Evolutionary conservation across 2,329 filamentous ascomycete species (phyloP).

Genomic region (Dryadomyces quercus-mongolicae): DNA sequence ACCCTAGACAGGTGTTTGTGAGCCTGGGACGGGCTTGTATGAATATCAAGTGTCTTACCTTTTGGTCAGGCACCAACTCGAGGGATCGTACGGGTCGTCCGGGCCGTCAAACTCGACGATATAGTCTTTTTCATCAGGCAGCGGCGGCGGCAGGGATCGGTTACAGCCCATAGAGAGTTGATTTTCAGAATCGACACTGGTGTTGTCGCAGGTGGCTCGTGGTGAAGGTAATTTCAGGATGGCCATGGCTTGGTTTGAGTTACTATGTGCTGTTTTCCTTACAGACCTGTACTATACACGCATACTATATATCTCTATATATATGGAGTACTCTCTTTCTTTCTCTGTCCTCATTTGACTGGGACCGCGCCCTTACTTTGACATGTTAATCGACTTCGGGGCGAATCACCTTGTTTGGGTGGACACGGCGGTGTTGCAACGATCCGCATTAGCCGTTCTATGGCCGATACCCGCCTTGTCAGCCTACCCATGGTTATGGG

Average conservation of each 20-base stretch:
- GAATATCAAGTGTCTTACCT: conserved; percentile 21
- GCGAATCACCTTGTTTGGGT: too few relatives aligned
- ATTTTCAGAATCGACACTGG: neutral
- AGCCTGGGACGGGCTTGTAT: neutral
- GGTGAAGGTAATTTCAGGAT: neutral
- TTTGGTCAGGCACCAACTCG: conserved; percentile 34
- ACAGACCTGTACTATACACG: neutral
- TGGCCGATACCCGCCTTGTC: too few relatives aligned
- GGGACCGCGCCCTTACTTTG: too few relatives aligned
- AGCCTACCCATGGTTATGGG: too few relatives aligned
- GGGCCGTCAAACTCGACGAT: conserved; percentile 43
- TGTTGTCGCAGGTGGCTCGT: neutral
- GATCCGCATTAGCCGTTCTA: too few relatives aligned
- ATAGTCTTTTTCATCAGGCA: conserved; percentile 36
- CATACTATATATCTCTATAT: too few relatives aligned
- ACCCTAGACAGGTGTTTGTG: neutral
- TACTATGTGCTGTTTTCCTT: too few relatives aligned
- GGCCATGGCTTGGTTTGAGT: too few relatives aligned
- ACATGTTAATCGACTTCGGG: too few relatives aligned
- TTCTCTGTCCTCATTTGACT: too few relatives aligned
- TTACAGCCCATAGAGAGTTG: conserved; percentile 28
- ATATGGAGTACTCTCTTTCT: too few relatives aligned
- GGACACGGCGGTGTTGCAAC: too few relatives aligned
- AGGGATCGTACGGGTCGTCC: conserved; percentile 36
- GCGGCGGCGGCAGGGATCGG: conserved; percentile 41